Evolutionary conservation across 257 asterid genomes (phyloP), one percentile per base, ranked within the genome.

Genomic region (Nicotiana tomentosiformis): DNA sequence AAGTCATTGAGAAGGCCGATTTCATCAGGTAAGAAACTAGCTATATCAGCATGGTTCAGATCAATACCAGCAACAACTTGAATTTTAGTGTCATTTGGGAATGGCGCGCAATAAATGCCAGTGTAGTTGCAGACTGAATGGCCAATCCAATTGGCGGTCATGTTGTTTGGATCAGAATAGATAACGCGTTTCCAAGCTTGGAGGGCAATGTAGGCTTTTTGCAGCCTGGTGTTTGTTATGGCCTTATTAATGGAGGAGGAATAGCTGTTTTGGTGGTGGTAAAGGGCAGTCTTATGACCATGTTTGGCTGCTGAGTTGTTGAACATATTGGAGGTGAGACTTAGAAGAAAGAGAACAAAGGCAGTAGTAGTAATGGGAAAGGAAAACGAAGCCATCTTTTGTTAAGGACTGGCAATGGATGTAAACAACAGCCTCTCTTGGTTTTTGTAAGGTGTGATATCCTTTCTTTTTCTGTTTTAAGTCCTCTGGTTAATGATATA

Each of bases 111-210:
- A 30, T 82, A 93, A 64, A 92, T 67, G 10, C 95, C 93, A 0
- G 69, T 72, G 84, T 93, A 93, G 82, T 72, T 84, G 89, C 98
- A 93, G 0, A 93, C 94, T 16, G 84, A 69, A 1, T 90, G 88
- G 46, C 98, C 97, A 49, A 39, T 77, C 98, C 98, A 93, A 80
- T 87, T 89, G 20, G 90, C 37, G 1, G 97, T 93, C 79, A 86
- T 6, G 87, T 92, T 90, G 2, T 16, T 9, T 18, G 94, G 95
- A 66, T 93, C 95, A 3, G 95, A 92, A 88, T 90, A 91, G 77
- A 92, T 92, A 11, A 88, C 95, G 7, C 66, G 84, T 43, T 90
- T 92, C 95, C 97, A 92, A 0, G 97, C 91, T 83, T 91, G 94
- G 49, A 92, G 86, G 5, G 94, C 95, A 8, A 80, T 10, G 57